Evolutionary conservation across 257 asterid genomes (phyloP).

Genomic region (Gentiana dahurica): DNA sequence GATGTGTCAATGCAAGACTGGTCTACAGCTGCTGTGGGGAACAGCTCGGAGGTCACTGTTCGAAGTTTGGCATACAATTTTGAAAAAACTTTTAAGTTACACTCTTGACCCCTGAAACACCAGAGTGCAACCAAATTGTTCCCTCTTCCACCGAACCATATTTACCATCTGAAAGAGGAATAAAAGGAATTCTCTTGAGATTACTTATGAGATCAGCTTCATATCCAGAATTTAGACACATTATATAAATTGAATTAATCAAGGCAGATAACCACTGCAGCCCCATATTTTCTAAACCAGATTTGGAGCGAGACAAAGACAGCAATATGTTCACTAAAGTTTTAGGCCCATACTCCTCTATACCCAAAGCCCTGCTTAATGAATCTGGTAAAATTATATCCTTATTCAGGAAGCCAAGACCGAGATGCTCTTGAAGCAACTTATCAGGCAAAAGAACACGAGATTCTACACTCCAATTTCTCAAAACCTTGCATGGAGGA

Average conservation of each 20-base stretch:
- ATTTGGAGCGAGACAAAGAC: constrained; percentile 46
- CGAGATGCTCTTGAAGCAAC: constrained; percentile 71
- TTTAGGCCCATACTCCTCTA: constrained; percentile 84
- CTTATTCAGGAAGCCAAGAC: constrained; percentile 71
- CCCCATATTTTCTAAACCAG: constrained; percentile 64
- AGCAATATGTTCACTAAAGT: constrained; percentile 43
- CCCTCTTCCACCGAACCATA: constrained; percentile 60
- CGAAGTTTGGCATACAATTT: constrained; percentile 54
- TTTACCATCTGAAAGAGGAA: constrained; percentile 80
- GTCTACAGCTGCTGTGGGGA: constrained; percentile 37
- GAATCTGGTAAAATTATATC: constrained; percentile 75
- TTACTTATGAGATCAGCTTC: constrained; percentile 41
- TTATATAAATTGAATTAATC: constrained; percentile 51
- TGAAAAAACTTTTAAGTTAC: constrained; percentile 50
- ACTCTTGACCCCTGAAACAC: constrained; percentile 36
- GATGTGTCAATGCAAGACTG: constrained; percentile 31
- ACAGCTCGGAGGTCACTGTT: constrained; percentile 58
- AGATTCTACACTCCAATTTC: constrained; percentile 78
- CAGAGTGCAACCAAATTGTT: constrained; percentile 69
- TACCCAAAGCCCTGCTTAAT: constrained; percentile 73
- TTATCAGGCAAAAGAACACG: constrained; percentile 59
- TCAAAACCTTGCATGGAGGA: constrained; percentile 81
- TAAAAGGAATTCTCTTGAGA: constrained; percentile 57
- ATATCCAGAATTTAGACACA: constrained; percentile 26
- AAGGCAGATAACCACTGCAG: constrained; percentile 68